Base-by-base conservation (phyloP, 306 rosid genomes). In the Cyamopsis tetragonoloba region DNA sequence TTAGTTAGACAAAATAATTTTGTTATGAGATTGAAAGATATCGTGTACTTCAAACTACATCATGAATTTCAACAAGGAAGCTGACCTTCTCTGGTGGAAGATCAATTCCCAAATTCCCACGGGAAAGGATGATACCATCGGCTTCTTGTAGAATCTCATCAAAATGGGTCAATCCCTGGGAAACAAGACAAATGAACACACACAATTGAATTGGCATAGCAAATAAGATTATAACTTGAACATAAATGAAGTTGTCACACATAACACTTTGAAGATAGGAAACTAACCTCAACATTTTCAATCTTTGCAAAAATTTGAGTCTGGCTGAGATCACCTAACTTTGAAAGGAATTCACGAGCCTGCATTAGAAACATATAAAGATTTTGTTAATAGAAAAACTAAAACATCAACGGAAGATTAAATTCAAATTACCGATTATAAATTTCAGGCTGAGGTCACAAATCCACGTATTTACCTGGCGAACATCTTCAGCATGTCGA, bases 71-170 rank as follows among this genome's bases (percentile, higher is more conserved):
- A 48, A 24, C 55, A 10, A 44, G 26, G 41, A 80, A 71, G 48
- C 84, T 70, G 62, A 89, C 98, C 92, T 89, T 92, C 76, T 92
- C 98, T 47, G 98, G 95, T 42, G 98, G 98, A 51, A 92, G 91
- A 92, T 92, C 98, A 56, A 92, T 79, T 6, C 98, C 98, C 91
- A 92, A 76, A 73, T 85, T 89, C 60, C 98, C 98, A 43, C 98
- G 96, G 37, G 98, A 83, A 68, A 92, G 76, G 61, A 92, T 92
- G 71, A 92, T 80, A 58, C 98, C 98, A 74, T 92, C 98, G 68
- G 98, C 98, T 81, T 89, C 98, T 83, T 69, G 87, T 44, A 92
- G 78, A 74, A 92, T 92, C 74, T 92, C 98, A 78, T 92, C 96
- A 77, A 92, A 92, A 86, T 92, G 91, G 63, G 66, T 73, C 85